These are phyloP conservation scores for Jamesozyma jinghongensis DNA, from an alignment of 805 yeast genomes.

Conservation along the genomic window DNA sequence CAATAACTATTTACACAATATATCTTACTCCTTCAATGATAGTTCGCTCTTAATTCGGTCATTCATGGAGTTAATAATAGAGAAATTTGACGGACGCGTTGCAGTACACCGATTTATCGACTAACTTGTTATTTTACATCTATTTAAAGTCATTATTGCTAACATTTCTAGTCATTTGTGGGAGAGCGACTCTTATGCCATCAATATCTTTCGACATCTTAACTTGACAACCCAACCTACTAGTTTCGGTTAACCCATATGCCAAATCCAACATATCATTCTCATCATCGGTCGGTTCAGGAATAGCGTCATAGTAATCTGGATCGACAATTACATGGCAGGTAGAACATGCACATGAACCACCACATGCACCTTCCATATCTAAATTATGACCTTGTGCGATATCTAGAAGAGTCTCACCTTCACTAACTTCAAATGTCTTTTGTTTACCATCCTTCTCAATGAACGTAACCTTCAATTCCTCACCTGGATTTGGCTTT, in stretches of 20 bases:
- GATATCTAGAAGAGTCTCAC: constrained; percentile 84
- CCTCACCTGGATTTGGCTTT: constrained; percentile 91
- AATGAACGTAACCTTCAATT: constrained; percentile 74
- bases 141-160: constrained; percentile 69
- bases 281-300: constrained; percentile 96
- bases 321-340: constrained; percentile 97
- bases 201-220: constrained; percentile 82
- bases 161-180: constrained; percentile 93
- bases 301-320: constrained; percentile 79
- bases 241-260: constrained; percentile 93
- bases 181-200: constrained; percentile 89
- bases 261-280: constrained; percentile 98
- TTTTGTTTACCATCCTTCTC: constrained; percentile 84
- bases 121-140: not conserved
- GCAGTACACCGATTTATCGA: no score
- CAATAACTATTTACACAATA: no score
- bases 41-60: no score
- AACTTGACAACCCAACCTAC: constrained; percentile 92
- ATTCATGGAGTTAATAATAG: no score
- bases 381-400: constrained; percentile 91
- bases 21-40: no score
- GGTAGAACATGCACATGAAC: constrained; percentile 97
- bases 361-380: constrained; percentile 99
- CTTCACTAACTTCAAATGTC: constrained; percentile 79
- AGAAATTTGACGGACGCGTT: no score